phyloP scores from a whole-genome alignment of 768 basidiomycete genomes.

The Filobasidium floriforme region DNA sequence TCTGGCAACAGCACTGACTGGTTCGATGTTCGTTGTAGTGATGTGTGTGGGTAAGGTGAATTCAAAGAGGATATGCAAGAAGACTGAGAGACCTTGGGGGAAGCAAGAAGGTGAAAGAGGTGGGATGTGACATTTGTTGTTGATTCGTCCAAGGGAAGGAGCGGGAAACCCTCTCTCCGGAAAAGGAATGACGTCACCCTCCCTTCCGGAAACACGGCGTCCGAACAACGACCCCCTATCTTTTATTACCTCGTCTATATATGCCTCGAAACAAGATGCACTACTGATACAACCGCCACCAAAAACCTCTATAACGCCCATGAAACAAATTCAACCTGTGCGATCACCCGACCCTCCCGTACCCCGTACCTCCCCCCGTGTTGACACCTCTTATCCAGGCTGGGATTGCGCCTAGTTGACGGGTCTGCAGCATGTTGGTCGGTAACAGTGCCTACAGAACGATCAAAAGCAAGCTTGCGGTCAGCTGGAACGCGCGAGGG shows the following conservation, averaged over 20 bases:
- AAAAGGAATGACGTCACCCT: background rate
- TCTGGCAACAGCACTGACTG: too few species aligned
- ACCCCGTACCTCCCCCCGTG: background rate
- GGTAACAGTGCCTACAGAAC: background rate
- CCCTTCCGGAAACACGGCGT: background rate
- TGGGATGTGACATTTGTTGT: background rate
- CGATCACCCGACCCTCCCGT: background rate
- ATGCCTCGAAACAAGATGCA: background rate
- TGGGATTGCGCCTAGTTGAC: background rate
- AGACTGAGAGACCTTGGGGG: too few species aligned
- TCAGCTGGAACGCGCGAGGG: background rate
- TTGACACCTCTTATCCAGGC: background rate
- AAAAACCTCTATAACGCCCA: background rate
- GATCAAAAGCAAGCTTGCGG: too few species aligned
- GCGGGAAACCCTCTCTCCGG: background rate
- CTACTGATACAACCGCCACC: background rate
- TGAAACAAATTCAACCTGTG: too few species aligned
- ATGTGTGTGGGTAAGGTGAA: too few species aligned
- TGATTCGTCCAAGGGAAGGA: background rate
- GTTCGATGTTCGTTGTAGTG: too few species aligned
- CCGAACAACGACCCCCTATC: too few species aligned
- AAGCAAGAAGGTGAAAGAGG: too few species aligned
- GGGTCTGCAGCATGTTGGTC: constrained; percentile 2
- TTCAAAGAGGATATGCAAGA: too few species aligned
- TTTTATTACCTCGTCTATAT: background rate